Base-by-base conservation (phyloP, 1,284 basidiomycete genomes). In the Leccinum fallax region DNA sequence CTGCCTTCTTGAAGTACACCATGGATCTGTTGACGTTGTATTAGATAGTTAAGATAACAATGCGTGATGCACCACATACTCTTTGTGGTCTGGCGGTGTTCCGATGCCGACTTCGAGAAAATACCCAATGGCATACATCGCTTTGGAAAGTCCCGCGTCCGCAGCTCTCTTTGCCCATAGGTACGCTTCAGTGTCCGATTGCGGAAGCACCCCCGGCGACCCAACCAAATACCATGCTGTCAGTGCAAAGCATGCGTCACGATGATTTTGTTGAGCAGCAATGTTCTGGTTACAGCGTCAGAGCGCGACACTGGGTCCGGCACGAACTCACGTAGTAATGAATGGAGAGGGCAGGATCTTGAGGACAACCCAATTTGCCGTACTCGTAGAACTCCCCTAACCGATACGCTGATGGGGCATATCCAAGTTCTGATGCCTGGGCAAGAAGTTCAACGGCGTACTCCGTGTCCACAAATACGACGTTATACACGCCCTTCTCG, bases 181-280 rank as follows among this genome's bases (percentile, higher is more conserved):
- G 76, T 90, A 98, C 9, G 96, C 97, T 74, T 99, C 96, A 0
- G 97, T 98, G 74, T 99, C 97, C 0, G 94, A 97, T 75, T 99
- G 97, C 1, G 97, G 97, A 32, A 99, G 84, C 8, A 99, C 95
- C 53, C 97, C 97, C 0, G 96, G 94, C 6, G 96, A 98, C 58
- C 97, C 97, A 63, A 99, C 97, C 65, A 99, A 89, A 74, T 99
- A 99, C 97, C 97, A 99, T 9, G 97, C 96, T 10, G 97, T 98
- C 38, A 99, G 83, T 3, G 97, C 97, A 74, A 99, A 99, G 77
- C 96, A 98, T 0, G 97, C 95, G 72, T 99, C 97, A 19, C 92
- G 90, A 74, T 99, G 97, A 69, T 90, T 90, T 79, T 98, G 96
- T 76, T 98, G 97, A 2, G 97, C 97, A 26, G 96, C 95, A 67